phyloP scores from a whole-genome alignment of 495 filamentous ascomycete species.

The Daldinia childiae region DNA sequence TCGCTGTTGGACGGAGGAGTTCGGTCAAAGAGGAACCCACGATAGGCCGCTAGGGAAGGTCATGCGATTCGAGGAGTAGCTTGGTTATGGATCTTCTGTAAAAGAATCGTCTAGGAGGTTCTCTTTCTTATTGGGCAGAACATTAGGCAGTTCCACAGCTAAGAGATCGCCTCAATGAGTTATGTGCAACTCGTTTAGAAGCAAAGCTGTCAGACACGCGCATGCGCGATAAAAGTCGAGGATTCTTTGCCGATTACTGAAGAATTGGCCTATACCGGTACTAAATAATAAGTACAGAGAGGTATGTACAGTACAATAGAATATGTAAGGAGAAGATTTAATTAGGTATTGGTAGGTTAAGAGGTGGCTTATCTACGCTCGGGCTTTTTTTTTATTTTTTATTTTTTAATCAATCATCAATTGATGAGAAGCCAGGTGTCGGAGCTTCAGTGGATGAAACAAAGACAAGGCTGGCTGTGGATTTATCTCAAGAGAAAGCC shows the following conservation, averaged over 20 bases:
- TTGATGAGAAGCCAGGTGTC: slow-evolving; percentile 32
- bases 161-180: background rate
- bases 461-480: slow-evolving; percentile 18
- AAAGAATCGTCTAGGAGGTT: slow-evolving; percentile 8
- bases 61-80: slow-evolving; percentile 35
- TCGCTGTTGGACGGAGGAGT: slow-evolving; percentile 26
- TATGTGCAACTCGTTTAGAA: background rate
- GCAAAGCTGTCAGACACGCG: background rate
- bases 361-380: background rate
- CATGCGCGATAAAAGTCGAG: slow-evolving; percentile 36
- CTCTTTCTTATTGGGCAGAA: slow-evolving; percentile 26
- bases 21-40: slow-evolving; percentile 35
- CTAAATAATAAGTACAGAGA: slow-evolving; percentile 22
- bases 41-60: slow-evolving; percentile 34
- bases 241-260: slow-evolving; percentile 15
- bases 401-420: slow-evolving; percentile 19
- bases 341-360: slow-evolving; percentile 14
- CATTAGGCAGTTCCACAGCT: slow-evolving; percentile 33
- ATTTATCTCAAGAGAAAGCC: background rate
- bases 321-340: background rate
- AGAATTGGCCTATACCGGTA: slow-evolving; percentile 8
- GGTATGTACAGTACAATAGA: no score
- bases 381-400: slow-evolving; percentile 18
- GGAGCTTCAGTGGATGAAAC: slow-evolving; percentile 19
- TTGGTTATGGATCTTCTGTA: slow-evolving; percentile 34